Evolutionary conservation across 352 stramenopile species (phyloP).

Genomic region (Nothophytophthora sp.): DNA sequence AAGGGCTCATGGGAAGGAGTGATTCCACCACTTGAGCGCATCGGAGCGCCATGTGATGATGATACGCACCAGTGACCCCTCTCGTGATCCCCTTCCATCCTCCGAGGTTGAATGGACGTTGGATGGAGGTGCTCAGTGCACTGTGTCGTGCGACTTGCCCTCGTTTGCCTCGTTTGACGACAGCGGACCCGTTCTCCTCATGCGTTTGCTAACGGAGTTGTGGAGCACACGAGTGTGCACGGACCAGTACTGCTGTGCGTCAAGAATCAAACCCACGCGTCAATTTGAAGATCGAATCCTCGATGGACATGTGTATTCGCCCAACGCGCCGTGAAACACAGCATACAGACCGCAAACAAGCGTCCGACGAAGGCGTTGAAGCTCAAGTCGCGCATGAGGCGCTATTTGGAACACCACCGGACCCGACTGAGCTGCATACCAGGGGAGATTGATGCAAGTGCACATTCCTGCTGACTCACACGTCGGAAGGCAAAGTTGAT

Average conservation of each 20-base stretch:
- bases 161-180: background rate
- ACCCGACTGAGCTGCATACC: background rate
- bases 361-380: background rate
- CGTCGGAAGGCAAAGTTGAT: slow-evolving; percentile 7
- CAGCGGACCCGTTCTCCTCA: background rate
- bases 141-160: background rate
- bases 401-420: background rate
- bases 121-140: background rate
- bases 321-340: background rate
- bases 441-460: slow-evolving; percentile 3
- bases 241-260: background rate
- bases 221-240: background rate
- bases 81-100: background rate
- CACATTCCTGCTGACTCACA: slow-evolving; percentile 5
- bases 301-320: background rate
- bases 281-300: background rate
- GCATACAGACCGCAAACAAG: slow-evolving; percentile 1
- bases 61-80: background rate
- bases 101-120: background rate
- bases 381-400: background rate
- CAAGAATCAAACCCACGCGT: background rate
- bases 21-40: too few relatives aligned
- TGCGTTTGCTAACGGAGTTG: background rate
- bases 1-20: too few relatives aligned
- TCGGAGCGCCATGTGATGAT: background rate